Evolutionary conservation across 2,329 filamentous ascomycete genomes (phyloP).

Genomic region (Corynespora cassiicola): DNA sequence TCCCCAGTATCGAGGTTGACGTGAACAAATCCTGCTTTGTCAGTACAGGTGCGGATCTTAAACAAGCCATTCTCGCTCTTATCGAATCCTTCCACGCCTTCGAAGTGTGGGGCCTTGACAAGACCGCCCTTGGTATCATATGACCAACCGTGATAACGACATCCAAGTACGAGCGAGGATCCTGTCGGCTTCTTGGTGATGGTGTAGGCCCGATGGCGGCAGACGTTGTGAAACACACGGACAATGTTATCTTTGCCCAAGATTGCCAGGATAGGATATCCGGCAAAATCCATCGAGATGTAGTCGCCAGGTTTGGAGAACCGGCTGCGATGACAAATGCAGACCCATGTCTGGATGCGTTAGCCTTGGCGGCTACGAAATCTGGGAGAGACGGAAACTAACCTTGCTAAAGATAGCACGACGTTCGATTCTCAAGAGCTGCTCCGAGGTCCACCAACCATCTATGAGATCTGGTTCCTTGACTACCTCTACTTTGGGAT

Average conservation of each 20-base stretch:
- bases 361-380: neutral
- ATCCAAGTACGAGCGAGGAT: slow-evolving; percentile 42
- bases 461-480: slow-evolving; percentile 50
- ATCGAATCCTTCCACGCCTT: slow-evolving; percentile 45
- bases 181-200: slow-evolving; percentile 43
- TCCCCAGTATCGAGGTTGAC: slow-evolving; percentile 31
- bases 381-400: slow-evolving; percentile 7
- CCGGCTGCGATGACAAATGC: slow-evolving; percentile 42
- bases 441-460: slow-evolving; percentile 41
- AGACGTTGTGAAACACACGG: slow-evolving; percentile 51
- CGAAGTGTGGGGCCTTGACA: slow-evolving; percentile 51
- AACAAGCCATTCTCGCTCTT: slow-evolving; percentile 41
- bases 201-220: slow-evolving; percentile 50
- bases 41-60: slow-evolving; percentile 30
- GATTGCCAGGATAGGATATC: slow-evolving; percentile 47
- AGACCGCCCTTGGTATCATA: slow-evolving; percentile 49
- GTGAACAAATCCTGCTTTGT: slow-evolving; percentile 31
- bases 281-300: slow-evolving; percentile 39
- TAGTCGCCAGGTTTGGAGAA: slow-evolving; percentile 47
- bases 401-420: slow-evolving; percentile 57
- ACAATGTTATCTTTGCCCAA: slow-evolving; percentile 38
- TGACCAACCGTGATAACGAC: slow-evolving; percentile 54
- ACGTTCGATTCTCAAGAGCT: slow-evolving; percentile 52
- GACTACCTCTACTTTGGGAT: slow-evolving; percentile 27
- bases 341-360: slow-evolving; percentile 44